Percentiles rank a stretch among this genome's conserved stretches.
These are phyloP conservation scores for Schrenkiella parvula DNA, from an alignment of 345 rosid species.

Conservation along the genomic window DNA sequence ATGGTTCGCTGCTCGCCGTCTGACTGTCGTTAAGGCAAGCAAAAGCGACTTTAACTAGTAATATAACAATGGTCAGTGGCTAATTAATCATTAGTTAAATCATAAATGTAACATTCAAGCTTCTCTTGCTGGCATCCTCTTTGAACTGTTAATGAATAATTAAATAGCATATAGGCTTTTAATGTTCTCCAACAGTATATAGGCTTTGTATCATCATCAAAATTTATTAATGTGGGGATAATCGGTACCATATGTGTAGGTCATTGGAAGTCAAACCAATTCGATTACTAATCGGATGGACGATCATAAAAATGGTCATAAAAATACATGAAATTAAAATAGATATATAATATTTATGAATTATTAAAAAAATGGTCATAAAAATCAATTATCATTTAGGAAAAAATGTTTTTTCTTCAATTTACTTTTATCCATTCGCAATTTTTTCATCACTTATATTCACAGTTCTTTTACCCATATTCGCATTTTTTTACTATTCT, in stretches of 20 bases:
- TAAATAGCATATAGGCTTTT: background rate
- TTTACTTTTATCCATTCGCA: too few relatives aligned
- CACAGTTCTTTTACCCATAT: too few relatives aligned
- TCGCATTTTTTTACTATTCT: too few relatives aligned
- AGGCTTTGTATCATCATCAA: background rate
- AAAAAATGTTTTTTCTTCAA: too few relatives aligned
- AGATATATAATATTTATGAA: too few relatives aligned
- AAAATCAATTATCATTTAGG: too few relatives aligned
- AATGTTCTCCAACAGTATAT: background rate
- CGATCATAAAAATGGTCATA: too few relatives aligned
- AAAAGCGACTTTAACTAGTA: background rate
- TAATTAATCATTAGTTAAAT: background rate
- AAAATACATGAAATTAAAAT: too few relatives aligned
- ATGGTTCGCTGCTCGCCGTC: slow-evolving; percentile 1
- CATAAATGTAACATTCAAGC: background rate
- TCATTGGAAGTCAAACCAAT: too few relatives aligned
- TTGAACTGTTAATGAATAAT: background rate
- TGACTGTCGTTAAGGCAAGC: background rate
- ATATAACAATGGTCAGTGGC: background rate
- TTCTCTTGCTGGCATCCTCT: background rate
- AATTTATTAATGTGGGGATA: background rate
- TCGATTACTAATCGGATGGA: too few relatives aligned
- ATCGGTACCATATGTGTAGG: background rate
- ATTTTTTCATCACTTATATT: too few relatives aligned
- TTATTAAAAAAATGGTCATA: too few relatives aligned